Conservation (phyloP, 805 yeast genomes). For the Debaryomyces prosopidis region DNA sequence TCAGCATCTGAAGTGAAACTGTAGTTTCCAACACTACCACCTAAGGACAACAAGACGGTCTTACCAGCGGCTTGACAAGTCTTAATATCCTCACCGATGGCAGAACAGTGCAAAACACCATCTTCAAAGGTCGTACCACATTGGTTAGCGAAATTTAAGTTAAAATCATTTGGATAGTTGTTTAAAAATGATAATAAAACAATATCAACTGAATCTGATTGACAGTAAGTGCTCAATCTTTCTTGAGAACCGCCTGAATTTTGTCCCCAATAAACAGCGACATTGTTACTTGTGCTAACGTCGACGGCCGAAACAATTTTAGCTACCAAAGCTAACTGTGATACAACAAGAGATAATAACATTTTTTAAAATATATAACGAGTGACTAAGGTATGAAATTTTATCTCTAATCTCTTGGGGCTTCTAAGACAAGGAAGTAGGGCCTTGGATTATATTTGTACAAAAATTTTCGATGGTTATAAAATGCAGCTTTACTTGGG, state of each 20-base stretch:
- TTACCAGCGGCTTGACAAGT: conserved; percentile 76
- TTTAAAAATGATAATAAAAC: conserved; percentile 67
- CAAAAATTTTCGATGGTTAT: no score
- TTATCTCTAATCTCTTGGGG: no score
- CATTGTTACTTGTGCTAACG: conserved; percentile 36
- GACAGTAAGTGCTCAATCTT: conserved; percentile 52
- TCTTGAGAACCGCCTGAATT: conserved; percentile 16
- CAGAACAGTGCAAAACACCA: conserved; percentile 39
- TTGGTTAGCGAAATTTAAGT: conserved; percentile 20
- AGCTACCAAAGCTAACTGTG: neutral
- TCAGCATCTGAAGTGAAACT: conserved; percentile 51
- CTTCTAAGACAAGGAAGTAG: no score
- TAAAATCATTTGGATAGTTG: conserved; percentile 45
- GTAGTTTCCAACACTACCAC: conserved; percentile 40
- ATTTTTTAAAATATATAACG: neutral
- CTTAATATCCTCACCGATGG: conserved; percentile 57
- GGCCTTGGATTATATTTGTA: no score
- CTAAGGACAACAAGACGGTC: conserved; percentile 70
- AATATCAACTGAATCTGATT: conserved; percentile 64
- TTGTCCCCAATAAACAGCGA: conserved; percentile 92
- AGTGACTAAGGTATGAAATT: no score
- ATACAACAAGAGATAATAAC: neutral
- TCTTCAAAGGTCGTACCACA: conserved; percentile 28
- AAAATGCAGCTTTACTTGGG: no score
- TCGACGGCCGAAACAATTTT: conserved; percentile 3